phyloP scores from a whole-genome alignment of 2,329 filamentous ascomycete genomes.

The Ciborinia camelliae region DNA sequence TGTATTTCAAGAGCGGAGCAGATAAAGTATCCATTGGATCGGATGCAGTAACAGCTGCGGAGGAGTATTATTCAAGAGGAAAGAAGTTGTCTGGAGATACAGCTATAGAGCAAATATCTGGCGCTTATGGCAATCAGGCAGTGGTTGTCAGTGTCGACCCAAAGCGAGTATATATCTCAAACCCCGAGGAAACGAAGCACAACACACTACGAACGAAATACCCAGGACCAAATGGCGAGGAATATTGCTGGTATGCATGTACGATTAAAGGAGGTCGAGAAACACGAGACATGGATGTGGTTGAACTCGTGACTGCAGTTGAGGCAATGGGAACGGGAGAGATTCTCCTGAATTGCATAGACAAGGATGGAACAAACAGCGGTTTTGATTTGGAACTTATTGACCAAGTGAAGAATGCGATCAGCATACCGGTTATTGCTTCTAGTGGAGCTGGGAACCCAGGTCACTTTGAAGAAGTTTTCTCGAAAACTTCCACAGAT shows the following conservation, averaged over 20 bases:
- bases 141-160: slow-evolving; percentile 96
- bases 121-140: slow-evolving; percentile 92
- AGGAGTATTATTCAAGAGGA: slow-evolving; percentile 77
- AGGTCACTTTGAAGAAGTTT: slow-evolving; percentile 86
- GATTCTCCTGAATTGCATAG: slow-evolving; percentile 95
- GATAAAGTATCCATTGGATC: slow-evolving; percentile 98
- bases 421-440: slow-evolving; percentile 92
- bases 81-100: slow-evolving; percentile 72
- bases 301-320: slow-evolving; percentile 81
- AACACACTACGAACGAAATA: slow-evolving; percentile 65
- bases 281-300: slow-evolving; percentile 88
- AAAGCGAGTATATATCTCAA: slow-evolving; percentile 78
- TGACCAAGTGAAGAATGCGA: slow-evolving; percentile 76
- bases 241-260: slow-evolving; percentile 93
- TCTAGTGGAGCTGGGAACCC: slow-evolving; percentile 89
- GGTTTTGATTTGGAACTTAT: slow-evolving; percentile 95
- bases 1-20: slow-evolving; percentile 96
- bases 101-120: slow-evolving; percentile 91
- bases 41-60: slow-evolving; percentile 88
- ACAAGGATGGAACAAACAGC: slow-evolving; percentile 90
- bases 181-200: slow-evolving; percentile 67
- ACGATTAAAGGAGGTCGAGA: slow-evolving; percentile 95
- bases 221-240: slow-evolving; percentile 72
- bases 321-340: slow-evolving; percentile 96
- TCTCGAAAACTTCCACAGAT: slow-evolving; percentile 79